Base-by-base conservation (phyloP, 2,329 filamentous ascomycete genomes). In the Diaporthe capsici region DNA sequence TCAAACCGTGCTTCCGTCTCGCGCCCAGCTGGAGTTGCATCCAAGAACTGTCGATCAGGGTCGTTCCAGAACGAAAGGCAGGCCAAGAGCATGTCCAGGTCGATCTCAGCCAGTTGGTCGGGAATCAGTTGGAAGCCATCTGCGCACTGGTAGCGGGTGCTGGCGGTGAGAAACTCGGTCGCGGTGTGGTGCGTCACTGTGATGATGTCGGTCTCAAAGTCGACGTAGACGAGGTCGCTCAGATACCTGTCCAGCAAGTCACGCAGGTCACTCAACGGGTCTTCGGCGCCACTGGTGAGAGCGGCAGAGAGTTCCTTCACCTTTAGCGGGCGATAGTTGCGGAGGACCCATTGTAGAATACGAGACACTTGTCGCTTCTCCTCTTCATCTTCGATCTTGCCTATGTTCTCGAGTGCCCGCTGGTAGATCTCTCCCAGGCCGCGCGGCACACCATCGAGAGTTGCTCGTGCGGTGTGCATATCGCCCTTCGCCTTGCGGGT, bases 31-130 rank as follows among this genome's bases (percentile, higher is more conserved):
- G 55, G 55, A 37, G 17, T 58, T 58, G 55, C 55, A 22, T 58
- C 55, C 55, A 58, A 37, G 55, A 58, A 58, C 17, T 58, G 55
- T 8, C 55, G 55, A 58, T 58, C 55, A 22, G 55, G 10, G 31
- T 58, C 31, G 12, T 58, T 58, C 55, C 55, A 58, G 55, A 58
- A 58, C 55, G 55, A 58, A 37, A 58, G 55, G 55, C 55, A 58
- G 4, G 28, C 55, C 55, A 58, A 37, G 55, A 58, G 55, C 15
- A 58, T 58, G 17, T 58, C 55, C 7, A 58, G 4, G 31, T 58
- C 55, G 28, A 58, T 58, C 55, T 58, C 55, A 34, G 55, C 55
- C 17, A 58, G 31, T 9, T 58, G 55, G 31, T 58, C 55, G 3
- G 55, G 55, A 58, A 58, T 22, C 15, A 34, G 55, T 6, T 58